Conservation (phyloP, 306 rosid species). For the Betula pendula region DNA sequence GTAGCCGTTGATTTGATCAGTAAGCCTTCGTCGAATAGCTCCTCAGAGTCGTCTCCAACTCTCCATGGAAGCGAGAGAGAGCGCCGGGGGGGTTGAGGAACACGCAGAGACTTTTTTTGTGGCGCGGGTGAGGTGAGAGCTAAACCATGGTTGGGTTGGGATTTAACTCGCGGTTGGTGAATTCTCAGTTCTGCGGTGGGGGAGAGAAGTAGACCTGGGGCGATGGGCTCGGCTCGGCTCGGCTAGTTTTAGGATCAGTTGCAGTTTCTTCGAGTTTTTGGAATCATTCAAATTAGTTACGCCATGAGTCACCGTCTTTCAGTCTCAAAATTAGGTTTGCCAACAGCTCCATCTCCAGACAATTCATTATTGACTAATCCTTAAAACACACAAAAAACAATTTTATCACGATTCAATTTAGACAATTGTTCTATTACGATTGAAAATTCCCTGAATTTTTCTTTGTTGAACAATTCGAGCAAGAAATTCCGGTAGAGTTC, state of each 20-base stretch:
- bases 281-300: neutral
- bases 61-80: slow-evolving; percentile 25
- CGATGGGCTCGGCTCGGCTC: slow-evolving; percentile 3
- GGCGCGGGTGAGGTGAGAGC: slow-evolving; percentile 41
- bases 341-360: too few species aligned
- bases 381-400: too few species aligned
- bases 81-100: neutral
- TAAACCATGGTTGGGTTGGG: slow-evolving; percentile 37
- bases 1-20: neutral
- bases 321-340: too few species aligned
- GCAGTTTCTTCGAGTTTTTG: neutral
- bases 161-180: slow-evolving; percentile 9
- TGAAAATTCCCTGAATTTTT: too few species aligned
- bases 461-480: too few species aligned
- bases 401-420: too few species aligned
- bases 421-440: too few species aligned
- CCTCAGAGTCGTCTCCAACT: slow-evolving; percentile 28
- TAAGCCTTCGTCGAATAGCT: neutral
- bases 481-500: too few species aligned
- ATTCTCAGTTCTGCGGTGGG: neutral
- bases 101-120: slow-evolving; percentile 23
- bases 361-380: too few species aligned
- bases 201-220: neutral
- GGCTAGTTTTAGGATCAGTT: neutral
- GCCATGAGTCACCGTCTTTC: neutral